phyloP scores from a whole-genome alignment of 2,329 filamentous ascomycete species.

The Colletotrichum camelliae region DNA sequence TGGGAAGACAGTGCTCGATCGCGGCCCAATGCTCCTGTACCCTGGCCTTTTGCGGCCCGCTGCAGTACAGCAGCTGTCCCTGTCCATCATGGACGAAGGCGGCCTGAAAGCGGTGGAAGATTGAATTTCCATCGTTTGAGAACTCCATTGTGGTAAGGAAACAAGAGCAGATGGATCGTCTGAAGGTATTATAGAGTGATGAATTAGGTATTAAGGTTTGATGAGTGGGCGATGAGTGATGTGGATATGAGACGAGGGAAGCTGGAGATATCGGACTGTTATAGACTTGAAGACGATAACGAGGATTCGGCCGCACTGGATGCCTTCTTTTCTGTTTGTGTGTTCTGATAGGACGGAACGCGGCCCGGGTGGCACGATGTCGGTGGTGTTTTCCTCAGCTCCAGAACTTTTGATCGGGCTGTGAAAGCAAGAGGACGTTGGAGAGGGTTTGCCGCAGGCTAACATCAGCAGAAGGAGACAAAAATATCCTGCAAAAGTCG shows the following conservation, averaged over 20 bases:
- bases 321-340: not conserved
- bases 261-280: not conserved
- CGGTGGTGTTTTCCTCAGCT: not conserved
- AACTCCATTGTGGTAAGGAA: conserved; percentile 13
- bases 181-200: not conserved
- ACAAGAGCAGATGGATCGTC: not conserved
- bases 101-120: conserved; percentile 20
- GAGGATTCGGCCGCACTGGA: not conserved
- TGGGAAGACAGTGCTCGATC: not conserved
- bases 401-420: not conserved
- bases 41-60: not conserved
- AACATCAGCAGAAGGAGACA: not conserved
- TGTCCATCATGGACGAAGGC: conserved; percentile 15
- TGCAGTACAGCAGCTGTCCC: conserved; percentile 11
- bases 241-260: not conserved
- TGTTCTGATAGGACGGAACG: not conserved
- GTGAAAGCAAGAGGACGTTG: not conserved
- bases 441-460: not conserved
- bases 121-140: conserved; percentile 17
- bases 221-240: not conserved
- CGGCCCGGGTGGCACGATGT: not conserved
- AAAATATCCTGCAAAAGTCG: not conserved
- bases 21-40: conserved; percentile 3
- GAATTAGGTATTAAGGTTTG: not conserved
- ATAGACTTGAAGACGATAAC: not conserved